phyloP scores from a whole-genome alignment of 495 filamentous ascomycete genomes.

The Talaromyces liani region DNA sequence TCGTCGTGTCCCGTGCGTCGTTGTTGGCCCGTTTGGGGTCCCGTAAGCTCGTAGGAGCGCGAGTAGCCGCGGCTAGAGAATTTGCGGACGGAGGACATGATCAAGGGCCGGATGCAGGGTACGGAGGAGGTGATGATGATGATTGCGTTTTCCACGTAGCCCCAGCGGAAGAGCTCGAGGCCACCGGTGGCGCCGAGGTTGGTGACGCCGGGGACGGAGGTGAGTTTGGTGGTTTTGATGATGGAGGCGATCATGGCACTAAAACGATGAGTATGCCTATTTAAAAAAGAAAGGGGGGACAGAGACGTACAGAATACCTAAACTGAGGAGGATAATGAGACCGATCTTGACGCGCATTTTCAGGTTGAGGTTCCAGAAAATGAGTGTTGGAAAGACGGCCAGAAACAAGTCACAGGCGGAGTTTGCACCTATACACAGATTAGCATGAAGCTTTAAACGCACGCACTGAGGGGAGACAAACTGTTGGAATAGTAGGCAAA shows the following conservation, averaged over 20 bases:
- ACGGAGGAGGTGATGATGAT: conserved; percentile 28
- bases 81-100: conserved; percentile 31
- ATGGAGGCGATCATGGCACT: conserved; percentile 27
- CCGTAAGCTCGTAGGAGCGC: conserved; percentile 26
- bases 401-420: conserved; percentile 40
- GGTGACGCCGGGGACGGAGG: conserved; percentile 16
- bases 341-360: conserved; percentile 36
- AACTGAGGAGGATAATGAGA: conserved; percentile 32
- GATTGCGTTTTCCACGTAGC: conserved; percentile 21
- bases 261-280: neutral
- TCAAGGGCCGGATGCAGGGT: conserved; percentile 21
- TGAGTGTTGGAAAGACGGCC: conserved; percentile 36
- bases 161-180: conserved; percentile 20
- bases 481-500: conserved; percentile 33
- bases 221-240: conserved; percentile 22
- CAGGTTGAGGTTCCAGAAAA: conserved; percentile 41
- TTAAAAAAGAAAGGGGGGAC: too few relatives aligned
- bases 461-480: conserved; percentile 13
- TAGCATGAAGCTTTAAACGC: neutral
- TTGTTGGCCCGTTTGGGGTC: conserved; percentile 15
- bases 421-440: conserved; percentile 26
- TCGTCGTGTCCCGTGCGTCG: conserved; percentile 12
- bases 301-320: conserved; percentile 35
- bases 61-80: conserved; percentile 23
- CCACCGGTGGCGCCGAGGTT: conserved; percentile 17